Conservation (phyloP, 805 yeast genomes). For the Naumovozyma castellii region DNA sequence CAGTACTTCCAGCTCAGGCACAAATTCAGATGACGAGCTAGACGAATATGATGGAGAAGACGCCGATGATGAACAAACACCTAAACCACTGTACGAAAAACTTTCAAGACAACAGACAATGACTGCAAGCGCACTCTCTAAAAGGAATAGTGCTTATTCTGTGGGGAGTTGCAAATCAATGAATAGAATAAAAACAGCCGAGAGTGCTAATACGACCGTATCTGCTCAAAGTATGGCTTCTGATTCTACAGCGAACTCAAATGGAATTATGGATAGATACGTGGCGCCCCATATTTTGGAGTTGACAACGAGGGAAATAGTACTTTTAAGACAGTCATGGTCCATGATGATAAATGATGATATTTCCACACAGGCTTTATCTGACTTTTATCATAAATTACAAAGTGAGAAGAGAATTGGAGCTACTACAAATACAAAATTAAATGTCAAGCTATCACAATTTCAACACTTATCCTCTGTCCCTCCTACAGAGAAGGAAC, state of each 20-base stretch:
- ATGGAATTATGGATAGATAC: background rate
- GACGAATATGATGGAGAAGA: background rate
- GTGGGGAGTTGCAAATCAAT: background rate
- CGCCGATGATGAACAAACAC: background rate
- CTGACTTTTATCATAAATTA: slow-evolving; percentile 4
- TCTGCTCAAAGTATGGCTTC: background rate
- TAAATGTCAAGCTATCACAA: background rate
- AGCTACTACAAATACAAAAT: background rate
- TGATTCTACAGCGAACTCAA: background rate
- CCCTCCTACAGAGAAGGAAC: background rate
- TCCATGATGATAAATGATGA: slow-evolving; percentile 32
- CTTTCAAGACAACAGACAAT: background rate
- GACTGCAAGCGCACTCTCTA: background rate
- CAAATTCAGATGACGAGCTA: background rate
- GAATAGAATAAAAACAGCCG: background rate
- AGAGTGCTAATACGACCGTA: background rate
- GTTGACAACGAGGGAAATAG: slow-evolving; percentile 27
- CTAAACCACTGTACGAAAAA: background rate
- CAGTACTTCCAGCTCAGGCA: background rate
- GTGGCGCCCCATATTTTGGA: slow-evolving; percentile 2
- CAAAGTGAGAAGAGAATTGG: background rate
- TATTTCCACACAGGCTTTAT: background rate
- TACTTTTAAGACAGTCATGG: slow-evolving; percentile 33
- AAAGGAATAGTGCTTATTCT: background rate
- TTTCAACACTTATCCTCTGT: background rate